Evolutionary conservation across 306 rosid species (phyloP).

Genomic region (Adenanthera pavonina): DNA sequence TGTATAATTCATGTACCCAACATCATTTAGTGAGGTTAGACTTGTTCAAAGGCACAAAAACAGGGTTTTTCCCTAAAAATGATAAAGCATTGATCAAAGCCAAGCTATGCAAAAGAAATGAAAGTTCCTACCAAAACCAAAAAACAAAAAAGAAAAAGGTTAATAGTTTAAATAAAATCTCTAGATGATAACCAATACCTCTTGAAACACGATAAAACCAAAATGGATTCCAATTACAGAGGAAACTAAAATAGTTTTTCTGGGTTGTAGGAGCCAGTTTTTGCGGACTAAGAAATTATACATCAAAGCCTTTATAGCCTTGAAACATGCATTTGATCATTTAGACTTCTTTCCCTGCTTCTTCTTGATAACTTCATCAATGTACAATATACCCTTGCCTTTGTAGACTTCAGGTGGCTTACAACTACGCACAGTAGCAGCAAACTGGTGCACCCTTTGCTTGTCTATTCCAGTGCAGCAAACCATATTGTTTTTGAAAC

Average conservation of each 20-base stretch:
- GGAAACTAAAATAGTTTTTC: conserved; percentile 7
- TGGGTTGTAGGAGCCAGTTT: background rate
- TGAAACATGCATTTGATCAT: conserved; percentile 42
- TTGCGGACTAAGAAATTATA: background rate
- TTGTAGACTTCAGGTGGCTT: conserved; percentile 93
- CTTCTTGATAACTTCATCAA: conserved; percentile 77
- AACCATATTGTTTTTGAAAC: conserved; percentile 87
- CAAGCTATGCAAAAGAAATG: background rate
- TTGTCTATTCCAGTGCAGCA: conserved; percentile 89
- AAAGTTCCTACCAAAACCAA: background rate
- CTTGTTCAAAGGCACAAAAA: too few relatives aligned
- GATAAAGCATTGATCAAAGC: background rate
- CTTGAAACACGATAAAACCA: conserved; percentile 4
- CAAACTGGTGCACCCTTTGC: conserved; percentile 85
- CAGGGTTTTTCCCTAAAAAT: background rate
- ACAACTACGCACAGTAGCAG: conserved; percentile 78
- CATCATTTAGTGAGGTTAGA: too few relatives aligned
- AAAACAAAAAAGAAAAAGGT: too few relatives aligned
- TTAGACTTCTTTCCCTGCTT: conserved; percentile 93
- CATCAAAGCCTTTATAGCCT: background rate
- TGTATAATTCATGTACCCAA: too few relatives aligned
- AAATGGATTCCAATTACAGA: background rate
- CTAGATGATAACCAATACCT: background rate
- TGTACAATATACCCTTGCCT: conserved; percentile 93
- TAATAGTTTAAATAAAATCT: background rate